Base-by-base conservation (phyloP, 2,329 filamentous ascomycete species). In the Bimuria novae-zelandiae region DNA sequence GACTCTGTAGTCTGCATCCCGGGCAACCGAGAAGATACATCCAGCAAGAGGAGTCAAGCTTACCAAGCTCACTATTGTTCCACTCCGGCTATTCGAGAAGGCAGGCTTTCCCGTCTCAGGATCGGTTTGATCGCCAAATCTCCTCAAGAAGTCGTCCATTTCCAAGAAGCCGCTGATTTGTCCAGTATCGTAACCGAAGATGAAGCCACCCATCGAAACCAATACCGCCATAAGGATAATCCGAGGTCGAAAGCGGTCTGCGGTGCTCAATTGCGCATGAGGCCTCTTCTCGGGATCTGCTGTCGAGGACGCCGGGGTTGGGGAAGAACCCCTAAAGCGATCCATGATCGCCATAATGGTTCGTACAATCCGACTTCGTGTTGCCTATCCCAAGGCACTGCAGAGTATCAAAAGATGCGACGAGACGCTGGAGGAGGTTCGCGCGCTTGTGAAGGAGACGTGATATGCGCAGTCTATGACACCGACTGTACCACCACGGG, bases 141-240 rank as follows among this genome's bases (percentile, higher is more conserved):
- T 63, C 3, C 49, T 7, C n/a, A 69, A 40, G 51, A 73, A 74
- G 49, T 73, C 64, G 3, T 62, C 61, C 70, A 72, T 73, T 49
- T 72, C 67, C n/a, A 73, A 33, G 32, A 74, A 74, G 6, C 70
- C 69, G 10, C 65, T 69, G 12, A 74, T 74, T 36, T 72, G 70
- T 46, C 70, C 69, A 4, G 64, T 69, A 35, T 73, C 70, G 40
- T 73, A 73, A 12, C 70, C 69, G 30, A 70, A 69, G 40, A 70
- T 71, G 23, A 68, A 72, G 23, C 70, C 69, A 12, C 70, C 70
- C 68, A 73, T 72, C 0, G 68, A 71, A 0, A 72, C 70, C 37
- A 72, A 59, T 4, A 65, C 35, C 1, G 59, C 70, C 70, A 72
- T 72, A 19, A 69, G 51, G 4, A 72, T 55, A 21, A 72, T 71